Evolutionary conservation across 139 green algal species (phyloP).

Genomic region (Chlorella sorokiniana): DNA sequence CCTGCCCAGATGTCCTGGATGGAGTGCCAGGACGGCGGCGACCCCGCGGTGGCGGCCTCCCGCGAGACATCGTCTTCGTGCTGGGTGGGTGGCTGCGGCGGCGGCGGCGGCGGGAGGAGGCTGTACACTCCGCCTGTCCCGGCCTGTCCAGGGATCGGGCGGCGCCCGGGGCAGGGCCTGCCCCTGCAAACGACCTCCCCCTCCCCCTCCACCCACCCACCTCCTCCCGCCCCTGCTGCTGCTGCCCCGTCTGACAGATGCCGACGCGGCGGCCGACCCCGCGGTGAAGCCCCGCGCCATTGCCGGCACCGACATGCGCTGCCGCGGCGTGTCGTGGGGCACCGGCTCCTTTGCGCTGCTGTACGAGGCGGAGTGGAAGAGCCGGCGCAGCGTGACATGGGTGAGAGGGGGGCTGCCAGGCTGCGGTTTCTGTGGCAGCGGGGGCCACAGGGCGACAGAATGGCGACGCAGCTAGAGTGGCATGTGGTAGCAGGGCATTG

Average conservation of each 20-base stretch:
- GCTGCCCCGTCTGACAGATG: constrained; percentile 33
- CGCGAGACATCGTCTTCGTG: constrained; percentile 92
- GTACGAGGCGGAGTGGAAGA: constrained; percentile 93
- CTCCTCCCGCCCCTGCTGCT: not conserved
- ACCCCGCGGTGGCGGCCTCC: constrained; percentile 84
- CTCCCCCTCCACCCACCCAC: not conserved
- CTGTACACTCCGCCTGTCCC: too few relatives aligned
- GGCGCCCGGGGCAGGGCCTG: too few relatives aligned
- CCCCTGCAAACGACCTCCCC: too few relatives aligned
- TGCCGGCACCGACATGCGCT: constrained; percentile 71
- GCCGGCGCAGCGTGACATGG: constrained; percentile 56
- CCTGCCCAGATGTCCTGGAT: constrained; percentile 65
- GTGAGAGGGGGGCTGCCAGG: too few relatives aligned
- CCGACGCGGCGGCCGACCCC: constrained; percentile 38
- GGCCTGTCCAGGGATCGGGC: too few relatives aligned
- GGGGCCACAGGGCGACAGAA: too few relatives aligned
- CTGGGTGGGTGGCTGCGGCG: constrained; percentile 35
- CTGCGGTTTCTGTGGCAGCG: too few relatives aligned
- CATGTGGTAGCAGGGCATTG: too few relatives aligned
- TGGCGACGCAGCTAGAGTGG: too few relatives aligned
- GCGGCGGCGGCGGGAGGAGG: not conserved
- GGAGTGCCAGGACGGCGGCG: constrained; percentile 88
- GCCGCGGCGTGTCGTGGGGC: constrained; percentile 86
- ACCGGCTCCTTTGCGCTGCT: constrained; percentile 85
- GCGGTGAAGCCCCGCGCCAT: constrained; percentile 33